These are phyloP conservation scores for Candida oleophila DNA, from an alignment of 805 yeast species.

Conservation along the genomic window DNA sequence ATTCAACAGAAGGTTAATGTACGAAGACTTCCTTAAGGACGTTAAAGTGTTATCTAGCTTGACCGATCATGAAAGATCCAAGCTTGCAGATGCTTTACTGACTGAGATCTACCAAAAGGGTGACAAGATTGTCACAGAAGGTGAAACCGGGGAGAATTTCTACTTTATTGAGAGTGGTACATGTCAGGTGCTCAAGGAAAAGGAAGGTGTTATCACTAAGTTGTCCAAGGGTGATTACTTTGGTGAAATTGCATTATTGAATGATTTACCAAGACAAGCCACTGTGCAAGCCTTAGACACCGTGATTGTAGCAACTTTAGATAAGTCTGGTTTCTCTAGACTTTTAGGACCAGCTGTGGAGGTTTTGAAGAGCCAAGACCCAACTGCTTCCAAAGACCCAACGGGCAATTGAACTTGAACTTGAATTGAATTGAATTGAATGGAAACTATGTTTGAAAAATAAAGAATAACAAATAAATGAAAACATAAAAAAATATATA, in stretches of 20 bases:
- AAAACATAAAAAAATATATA: not conserved
- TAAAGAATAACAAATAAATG: not conserved
- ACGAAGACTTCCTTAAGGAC: slow-evolving; percentile 82
- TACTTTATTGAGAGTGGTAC: slow-evolving; percentile 65
- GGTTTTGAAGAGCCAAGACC: slow-evolving; percentile 82
- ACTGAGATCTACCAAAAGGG: slow-evolving; percentile 73
- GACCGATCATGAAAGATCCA: slow-evolving; percentile 78
- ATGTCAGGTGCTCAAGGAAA: slow-evolving; percentile 69
- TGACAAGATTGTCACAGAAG: slow-evolving; percentile 75
- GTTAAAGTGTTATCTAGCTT: slow-evolving; percentile 78
- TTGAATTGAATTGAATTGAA: too few relatives aligned
- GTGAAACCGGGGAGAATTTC: slow-evolving; percentile 58
- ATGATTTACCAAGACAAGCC: slow-evolving; percentile 93
- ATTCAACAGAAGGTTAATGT: slow-evolving; percentile 83
- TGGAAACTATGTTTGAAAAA: too few relatives aligned
- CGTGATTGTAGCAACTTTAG: slow-evolving; percentile 88
- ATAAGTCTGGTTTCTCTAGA: slow-evolving; percentile 90
- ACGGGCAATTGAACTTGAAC: not conserved
- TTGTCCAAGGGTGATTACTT: slow-evolving; percentile 86
- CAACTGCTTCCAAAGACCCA: slow-evolving; percentile 42
- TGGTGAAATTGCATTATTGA: slow-evolving; percentile 92
- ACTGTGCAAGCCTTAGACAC: slow-evolving; percentile 75
- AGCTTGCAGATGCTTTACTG: slow-evolving; percentile 91
- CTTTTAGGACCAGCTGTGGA: slow-evolving; percentile 93
- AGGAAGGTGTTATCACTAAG: slow-evolving; percentile 57